Evolutionary conservation across 2,329 filamentous ascomycete genomes (phyloP).

Genomic region (Aspergillus brasiliensis): DNA sequence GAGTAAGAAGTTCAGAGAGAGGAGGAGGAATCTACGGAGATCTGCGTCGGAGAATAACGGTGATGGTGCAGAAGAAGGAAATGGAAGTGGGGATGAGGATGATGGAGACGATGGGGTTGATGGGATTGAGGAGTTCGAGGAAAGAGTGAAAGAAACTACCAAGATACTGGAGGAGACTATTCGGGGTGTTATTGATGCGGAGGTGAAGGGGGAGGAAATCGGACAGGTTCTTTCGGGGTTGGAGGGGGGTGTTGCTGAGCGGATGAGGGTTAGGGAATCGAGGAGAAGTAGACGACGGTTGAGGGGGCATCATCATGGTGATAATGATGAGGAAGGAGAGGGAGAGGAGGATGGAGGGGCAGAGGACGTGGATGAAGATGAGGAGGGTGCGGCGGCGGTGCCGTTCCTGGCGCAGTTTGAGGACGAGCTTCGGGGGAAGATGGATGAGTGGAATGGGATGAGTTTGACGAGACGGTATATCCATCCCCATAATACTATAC

Average conservation of each 20-base stretch:
- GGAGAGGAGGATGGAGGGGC: conserved; percentile 42
- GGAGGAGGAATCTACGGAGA: conserved; percentile 15
- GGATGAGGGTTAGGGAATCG: conserved; percentile 29
- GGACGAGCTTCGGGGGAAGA: conserved; percentile 37
- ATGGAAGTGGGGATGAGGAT: conserved; percentile 19
- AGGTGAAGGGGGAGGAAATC: conserved; percentile 50
- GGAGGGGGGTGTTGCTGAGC: conserved; percentile 33
- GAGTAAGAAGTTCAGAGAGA: conserved; percentile 40
- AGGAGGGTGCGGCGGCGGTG: conserved; percentile 34
- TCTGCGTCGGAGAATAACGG: conserved; percentile 15
- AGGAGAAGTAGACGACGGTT: conserved; percentile 22
- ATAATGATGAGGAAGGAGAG: conserved; percentile 27
- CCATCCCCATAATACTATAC: conserved; percentile 25
- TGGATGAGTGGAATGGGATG: conserved; percentile 38
- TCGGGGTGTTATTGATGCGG: conserved; percentile 60
- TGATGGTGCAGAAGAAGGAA: conserved; percentile 24
- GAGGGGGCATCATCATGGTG: conserved; percentile 18
- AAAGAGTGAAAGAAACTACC: conserved; percentile 55
- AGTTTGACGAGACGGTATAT: conserved; percentile 47
- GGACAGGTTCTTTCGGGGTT: conserved; percentile 49
- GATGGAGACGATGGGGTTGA: conserved; percentile 28
- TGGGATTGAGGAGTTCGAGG: conserved; percentile 43
- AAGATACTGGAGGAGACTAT: conserved; percentile 59
- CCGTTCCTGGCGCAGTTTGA: conserved; percentile 41
- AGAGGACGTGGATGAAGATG: conserved; percentile 44